These are phyloP conservation scores for Eutrema heterophyllum DNA, from an alignment of 345 rosid species.

Conservation along the genomic window DNA sequence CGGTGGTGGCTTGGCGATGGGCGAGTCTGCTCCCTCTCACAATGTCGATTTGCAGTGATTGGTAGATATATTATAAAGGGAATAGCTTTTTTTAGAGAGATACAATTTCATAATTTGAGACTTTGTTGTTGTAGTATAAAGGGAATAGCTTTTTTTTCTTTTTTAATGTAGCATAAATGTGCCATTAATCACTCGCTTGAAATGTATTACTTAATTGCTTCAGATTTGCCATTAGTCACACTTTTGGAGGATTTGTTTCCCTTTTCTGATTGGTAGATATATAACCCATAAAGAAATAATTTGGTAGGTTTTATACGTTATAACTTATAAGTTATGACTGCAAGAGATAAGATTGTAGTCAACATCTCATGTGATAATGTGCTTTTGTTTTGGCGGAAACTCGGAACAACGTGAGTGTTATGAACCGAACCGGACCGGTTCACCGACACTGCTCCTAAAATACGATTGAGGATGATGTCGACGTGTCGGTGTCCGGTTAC, in stretches of 20 bases:
- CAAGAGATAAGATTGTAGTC: conserved; percentile 2
- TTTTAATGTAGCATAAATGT: neutral
- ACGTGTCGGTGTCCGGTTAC: conserved; percentile 11
- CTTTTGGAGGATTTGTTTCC: neutral
- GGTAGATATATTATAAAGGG: too few species aligned
- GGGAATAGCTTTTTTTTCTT: neutral
- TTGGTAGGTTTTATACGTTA: neutral
- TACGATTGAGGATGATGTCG: neutral
- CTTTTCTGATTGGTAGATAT: neutral
- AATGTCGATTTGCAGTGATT: too few species aligned
- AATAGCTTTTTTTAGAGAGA: too few species aligned
- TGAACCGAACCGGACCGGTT: neutral
- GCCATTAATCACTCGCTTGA: neutral
- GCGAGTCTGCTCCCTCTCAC: too few species aligned
- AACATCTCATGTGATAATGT: conserved; percentile 1
- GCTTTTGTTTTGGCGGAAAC: neutral
- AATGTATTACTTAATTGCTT: neutral
- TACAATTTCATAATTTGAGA: neutral
- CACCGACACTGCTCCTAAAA: conserved; percentile 17
- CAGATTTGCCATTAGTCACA: neutral
- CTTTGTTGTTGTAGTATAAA: conserved; percentile 4
- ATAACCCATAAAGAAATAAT: neutral
- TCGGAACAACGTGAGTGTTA: neutral
- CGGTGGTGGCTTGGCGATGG: too few species aligned
- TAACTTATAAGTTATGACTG: neutral